phyloP scores from a whole-genome alignment of 371 early-diverging fungal genomes.

The Saksenaea oblongispora region DNA sequence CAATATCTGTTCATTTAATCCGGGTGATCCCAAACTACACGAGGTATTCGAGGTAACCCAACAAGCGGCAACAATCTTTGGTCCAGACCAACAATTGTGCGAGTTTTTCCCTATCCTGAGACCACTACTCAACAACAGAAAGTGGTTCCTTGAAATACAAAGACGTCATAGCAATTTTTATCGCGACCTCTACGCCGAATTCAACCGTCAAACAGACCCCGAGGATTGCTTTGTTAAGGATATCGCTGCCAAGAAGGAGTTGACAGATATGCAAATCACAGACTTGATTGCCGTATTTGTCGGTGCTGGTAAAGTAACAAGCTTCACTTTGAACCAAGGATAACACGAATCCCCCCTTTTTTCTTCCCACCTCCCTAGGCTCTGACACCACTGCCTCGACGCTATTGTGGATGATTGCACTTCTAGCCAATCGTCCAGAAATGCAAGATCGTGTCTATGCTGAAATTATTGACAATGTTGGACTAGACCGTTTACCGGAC shows the following conservation, averaged over 20 bases:
- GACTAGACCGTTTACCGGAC: constrained; percentile 35
- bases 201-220: constrained; percentile 11
- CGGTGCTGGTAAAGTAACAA: constrained; percentile 36
- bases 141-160: neutral
- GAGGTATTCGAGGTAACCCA: constrained; percentile 42
- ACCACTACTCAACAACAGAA: constrained; percentile 12
- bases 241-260: constrained; percentile 22
- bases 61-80: constrained; percentile 26
- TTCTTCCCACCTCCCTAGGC: constrained; percentile 19
- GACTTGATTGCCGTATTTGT: constrained; percentile 41
- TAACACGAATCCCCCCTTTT: neutral
- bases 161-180: constrained; percentile 28
- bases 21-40: constrained; percentile 37
- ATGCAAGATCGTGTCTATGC: constrained; percentile 42
- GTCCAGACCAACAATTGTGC: constrained; percentile 38
- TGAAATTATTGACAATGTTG: constrained; percentile 37
- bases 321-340: neutral
- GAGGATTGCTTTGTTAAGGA: constrained; percentile 47
- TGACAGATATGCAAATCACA: constrained; percentile 38
- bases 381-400: constrained; percentile 51
- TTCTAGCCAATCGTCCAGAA: constrained; percentile 43
- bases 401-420: constrained; percentile 43
- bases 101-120: constrained; percentile 48
- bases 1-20: constrained; percentile 33
- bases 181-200: constrained; percentile 24